Evolutionary conservation across 257 asterid species (phyloP).

Genomic region (Avicennia marina): DNA sequence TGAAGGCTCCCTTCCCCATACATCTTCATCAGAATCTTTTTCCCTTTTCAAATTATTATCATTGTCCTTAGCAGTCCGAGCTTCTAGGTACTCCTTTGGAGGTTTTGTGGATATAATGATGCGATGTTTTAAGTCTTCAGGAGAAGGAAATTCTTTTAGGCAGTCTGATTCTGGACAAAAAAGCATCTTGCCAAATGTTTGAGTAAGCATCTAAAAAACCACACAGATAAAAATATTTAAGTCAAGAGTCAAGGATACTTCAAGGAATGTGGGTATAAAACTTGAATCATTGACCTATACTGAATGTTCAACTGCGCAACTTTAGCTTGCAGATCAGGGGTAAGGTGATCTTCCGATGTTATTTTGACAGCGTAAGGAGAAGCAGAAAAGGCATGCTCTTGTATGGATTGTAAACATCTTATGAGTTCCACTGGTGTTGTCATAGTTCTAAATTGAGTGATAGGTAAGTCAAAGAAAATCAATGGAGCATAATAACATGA

Average conservation of each 20-base stretch:
- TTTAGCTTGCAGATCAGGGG: slow-evolving; percentile 71
- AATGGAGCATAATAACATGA: not conserved
- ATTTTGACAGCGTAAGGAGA: slow-evolving; percentile 76
- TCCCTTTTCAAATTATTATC: slow-evolving; percentile 24
- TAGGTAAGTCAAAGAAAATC: slow-evolving; percentile 8
- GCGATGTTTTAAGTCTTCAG: slow-evolving; percentile 64
- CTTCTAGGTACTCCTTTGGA: slow-evolving; percentile 84
- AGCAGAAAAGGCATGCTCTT: slow-evolving; percentile 64
- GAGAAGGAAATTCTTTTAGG: slow-evolving; percentile 71
- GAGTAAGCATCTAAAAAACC: slow-evolving; percentile 50
- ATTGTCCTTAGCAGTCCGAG: slow-evolving; percentile 34
- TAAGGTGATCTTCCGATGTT: slow-evolving; percentile 88
- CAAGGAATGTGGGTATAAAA: not conserved
- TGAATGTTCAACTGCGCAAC: slow-evolving; percentile 60
- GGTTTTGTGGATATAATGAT: slow-evolving; percentile 85
- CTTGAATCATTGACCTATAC: not conserved
- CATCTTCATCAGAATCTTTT: slow-evolving; percentile 65
- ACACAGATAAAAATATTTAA: not conserved
- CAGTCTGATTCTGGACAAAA: slow-evolving; percentile 57
- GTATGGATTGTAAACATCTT: slow-evolving; percentile 61
- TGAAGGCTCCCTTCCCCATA: slow-evolving; percentile 85
- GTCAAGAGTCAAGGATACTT: not conserved
- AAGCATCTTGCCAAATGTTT: slow-evolving; percentile 71
- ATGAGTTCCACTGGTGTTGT: slow-evolving; percentile 73
- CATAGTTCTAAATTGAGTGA: slow-evolving; percentile 68